A percentile compares a stretch with the other conserved stretches of the same genome.
Evolutionary conservation across 305 asterid genomes (phyloP).

Genomic region (Fraxinus platypoda): DNA sequence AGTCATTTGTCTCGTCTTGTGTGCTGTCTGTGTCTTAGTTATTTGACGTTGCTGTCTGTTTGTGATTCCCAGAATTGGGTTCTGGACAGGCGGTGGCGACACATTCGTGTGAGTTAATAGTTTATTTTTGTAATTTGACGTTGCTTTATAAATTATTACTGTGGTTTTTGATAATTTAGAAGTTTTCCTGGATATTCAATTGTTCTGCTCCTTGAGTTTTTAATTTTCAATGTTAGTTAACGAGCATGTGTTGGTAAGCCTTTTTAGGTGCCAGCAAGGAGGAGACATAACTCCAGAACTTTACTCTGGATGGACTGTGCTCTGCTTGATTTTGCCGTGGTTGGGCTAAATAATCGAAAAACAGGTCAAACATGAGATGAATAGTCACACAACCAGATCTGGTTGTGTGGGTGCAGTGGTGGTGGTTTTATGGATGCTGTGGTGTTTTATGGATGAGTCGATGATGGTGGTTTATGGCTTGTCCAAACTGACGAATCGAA

Average conservation of each 20-base stretch:
- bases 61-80: constrained; percentile 1
- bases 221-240: neutral
- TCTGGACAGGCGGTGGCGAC: constrained; percentile 1
- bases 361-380: too few species aligned
- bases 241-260: neutral
- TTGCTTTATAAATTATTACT: neutral
- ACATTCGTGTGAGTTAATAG: neutral
- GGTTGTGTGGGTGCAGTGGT: too few species aligned
- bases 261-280: neutral
- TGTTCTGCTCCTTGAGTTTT: neutral
- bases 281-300: neutral
- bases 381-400: too few species aligned
- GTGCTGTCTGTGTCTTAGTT: neutral
- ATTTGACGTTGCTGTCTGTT: neutral
- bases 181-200: neutral
- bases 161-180: neutral
- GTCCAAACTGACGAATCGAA: too few species aligned
- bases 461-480: too few species aligned
- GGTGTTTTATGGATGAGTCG: too few species aligned
- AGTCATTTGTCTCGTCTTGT: neutral
- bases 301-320: neutral
- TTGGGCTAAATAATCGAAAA: too few species aligned
- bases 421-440: too few species aligned
- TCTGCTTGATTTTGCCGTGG: neutral
- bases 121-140: neutral